Conservation (phyloP, 169 alveolate species). For the Toxoplasma gondii region DNA sequence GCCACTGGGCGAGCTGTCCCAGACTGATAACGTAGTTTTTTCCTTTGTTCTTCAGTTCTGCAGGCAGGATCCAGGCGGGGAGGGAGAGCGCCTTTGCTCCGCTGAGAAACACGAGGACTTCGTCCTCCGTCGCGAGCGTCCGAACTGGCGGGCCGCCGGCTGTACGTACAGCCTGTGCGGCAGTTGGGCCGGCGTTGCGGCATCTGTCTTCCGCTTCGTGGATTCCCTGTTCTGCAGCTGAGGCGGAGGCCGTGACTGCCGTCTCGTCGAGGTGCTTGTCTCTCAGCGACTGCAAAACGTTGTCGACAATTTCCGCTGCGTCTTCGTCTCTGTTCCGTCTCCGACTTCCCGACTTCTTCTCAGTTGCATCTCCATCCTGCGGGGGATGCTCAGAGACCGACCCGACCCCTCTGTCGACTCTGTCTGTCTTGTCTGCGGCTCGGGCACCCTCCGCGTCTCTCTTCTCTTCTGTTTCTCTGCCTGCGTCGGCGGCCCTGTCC, state of each 20-base stretch:
- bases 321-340: neutral
- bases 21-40: conserved; percentile 82
- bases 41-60: conserved; percentile 78
- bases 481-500: neutral
- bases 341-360: neutral
- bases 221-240: neutral
- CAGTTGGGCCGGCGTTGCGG: neutral
- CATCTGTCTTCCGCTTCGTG: neutral
- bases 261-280: neutral
- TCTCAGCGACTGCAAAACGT: neutral
- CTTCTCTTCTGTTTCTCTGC: neutral
- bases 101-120: conserved; percentile 59
- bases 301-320: neutral
- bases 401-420: neutral
- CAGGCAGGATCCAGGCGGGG: conserved; percentile 77
- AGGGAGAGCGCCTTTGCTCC: conserved; percentile 66
- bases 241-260: neutral
- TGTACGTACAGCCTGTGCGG: neutral
- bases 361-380: neutral
- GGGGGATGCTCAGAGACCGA: neutral
- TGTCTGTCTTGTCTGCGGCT: neutral
- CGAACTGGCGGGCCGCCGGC: conserved; percentile 21
- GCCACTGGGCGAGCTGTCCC: conserved; percentile 86
- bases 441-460: neutral
- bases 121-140: conserved; percentile 72